phyloP scores from a whole-genome alignment of 208 protist species.

The Crithidia brevicula region DNA sequence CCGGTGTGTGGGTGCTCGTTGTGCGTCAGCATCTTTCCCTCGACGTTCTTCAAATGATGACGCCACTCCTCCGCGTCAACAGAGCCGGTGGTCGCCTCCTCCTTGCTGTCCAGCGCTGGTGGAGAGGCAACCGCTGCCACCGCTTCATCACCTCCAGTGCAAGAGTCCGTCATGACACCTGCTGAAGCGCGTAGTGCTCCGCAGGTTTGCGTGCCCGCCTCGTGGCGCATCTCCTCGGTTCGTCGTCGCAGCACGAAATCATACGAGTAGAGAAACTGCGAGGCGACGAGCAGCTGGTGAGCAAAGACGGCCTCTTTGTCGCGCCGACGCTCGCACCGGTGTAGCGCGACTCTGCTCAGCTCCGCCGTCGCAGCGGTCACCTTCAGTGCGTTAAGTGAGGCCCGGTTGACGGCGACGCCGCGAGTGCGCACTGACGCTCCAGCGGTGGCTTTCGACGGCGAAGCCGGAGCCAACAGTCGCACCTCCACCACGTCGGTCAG shows the following conservation, averaged over 20 bases:
- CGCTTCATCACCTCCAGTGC: too few relatives aligned
- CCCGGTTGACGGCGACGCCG: constrained; percentile 11
- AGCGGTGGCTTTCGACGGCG: background rate
- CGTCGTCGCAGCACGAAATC: constrained; percentile 27
- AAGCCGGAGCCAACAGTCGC: constrained; percentile 4
- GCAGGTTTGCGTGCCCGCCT: constrained; percentile 50
- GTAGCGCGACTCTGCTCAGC: constrained; percentile 31
- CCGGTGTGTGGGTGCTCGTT: background rate
- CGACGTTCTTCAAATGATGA: constrained; percentile 48
- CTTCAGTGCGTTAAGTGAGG: constrained; percentile 1
- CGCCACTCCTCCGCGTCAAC: constrained; percentile 42
- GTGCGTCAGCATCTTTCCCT: constrained; percentile 47
- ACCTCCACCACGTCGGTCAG: constrained; percentile 42
- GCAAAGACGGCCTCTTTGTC: constrained; percentile 50
- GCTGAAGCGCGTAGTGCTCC: constrained; percentile 29
- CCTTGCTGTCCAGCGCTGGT: background rate
- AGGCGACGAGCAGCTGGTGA: constrained; percentile 38
- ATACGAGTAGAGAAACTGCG: constrained; percentile 47
- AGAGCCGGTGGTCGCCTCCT: constrained; percentile 5
- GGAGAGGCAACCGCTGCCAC: background rate
- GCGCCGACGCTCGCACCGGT: constrained; percentile 40
- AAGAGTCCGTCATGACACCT: constrained; percentile 46
- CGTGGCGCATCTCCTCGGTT: background rate
- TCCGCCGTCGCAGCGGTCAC: constrained; percentile 15
- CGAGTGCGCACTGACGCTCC: constrained; percentile 9